phyloP scores from a whole-genome alignment of 495 filamentous ascomycete species.

The Xanthoparmelia taractica region DNA sequence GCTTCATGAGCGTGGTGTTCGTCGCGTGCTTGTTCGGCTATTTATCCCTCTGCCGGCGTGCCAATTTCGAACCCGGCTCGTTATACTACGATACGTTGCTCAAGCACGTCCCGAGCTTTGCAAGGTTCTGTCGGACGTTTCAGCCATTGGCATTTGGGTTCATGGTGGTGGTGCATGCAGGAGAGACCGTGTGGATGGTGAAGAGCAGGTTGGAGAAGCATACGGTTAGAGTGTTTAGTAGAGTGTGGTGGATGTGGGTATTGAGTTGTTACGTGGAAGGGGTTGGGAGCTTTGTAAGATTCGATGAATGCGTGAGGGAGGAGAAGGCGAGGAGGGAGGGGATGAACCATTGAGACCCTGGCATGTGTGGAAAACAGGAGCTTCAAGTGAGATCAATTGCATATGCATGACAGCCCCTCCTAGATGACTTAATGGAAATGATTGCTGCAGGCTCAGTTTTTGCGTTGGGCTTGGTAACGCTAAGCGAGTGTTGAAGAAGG shows the following conservation, averaged over 20 bases:
- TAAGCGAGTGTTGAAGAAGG: neutral
- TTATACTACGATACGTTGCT: constrained; percentile 31
- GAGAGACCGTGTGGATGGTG: constrained; percentile 47
- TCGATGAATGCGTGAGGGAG: constrained; percentile 48
- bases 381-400: neutral
- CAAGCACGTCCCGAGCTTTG: constrained; percentile 40
- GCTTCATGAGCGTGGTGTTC: constrained; percentile 38
- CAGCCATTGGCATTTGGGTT: constrained; percentile 40
- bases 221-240: constrained; percentile 43
- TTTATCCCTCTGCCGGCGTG: constrained; percentile 38
- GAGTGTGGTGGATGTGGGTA: constrained; percentile 58
- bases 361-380: too few species aligned
- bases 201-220: constrained; percentile 46
- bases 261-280: constrained; percentile 54
- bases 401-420: neutral
- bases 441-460: neutral
- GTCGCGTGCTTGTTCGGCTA: constrained; percentile 39
- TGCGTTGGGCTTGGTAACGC: neutral
- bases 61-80: constrained; percentile 46
- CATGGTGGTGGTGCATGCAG: constrained; percentile 46
- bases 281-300: constrained; percentile 43
- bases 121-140: constrained; percentile 42
- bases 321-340: constrained; percentile 40
- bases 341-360: constrained; percentile 18
- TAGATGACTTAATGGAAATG: neutral